Conservation (phyloP, 305 asterid species). For the Ilex paraguariensis region DNA sequence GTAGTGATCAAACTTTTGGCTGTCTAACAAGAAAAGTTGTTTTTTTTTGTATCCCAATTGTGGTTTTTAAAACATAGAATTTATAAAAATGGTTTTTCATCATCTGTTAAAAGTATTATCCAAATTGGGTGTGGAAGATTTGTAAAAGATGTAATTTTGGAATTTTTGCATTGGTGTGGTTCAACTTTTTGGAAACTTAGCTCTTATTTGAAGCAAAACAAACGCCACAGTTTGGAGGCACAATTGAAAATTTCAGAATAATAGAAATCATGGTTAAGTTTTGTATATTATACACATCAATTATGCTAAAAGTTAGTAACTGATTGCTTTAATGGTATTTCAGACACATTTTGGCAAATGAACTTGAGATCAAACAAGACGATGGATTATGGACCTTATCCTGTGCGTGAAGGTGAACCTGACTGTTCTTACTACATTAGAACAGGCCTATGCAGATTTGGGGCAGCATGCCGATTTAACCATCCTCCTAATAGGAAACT, state of each 20-base stretch:
- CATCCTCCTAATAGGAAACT: constrained; percentile 89
- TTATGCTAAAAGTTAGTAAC: constrained; percentile 13
- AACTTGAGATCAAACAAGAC: constrained; percentile 68
- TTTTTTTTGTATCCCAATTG: no score
- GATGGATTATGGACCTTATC: constrained; percentile 74
- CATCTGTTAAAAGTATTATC: no score
- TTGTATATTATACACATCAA: background rate
- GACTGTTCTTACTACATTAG: constrained; percentile 96
- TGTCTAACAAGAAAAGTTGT: no score
- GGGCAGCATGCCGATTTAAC: constrained; percentile 88
- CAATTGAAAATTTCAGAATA: background rate
- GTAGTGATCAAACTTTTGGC: no score
- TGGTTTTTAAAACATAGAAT: no score
- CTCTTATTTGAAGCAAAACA: background rate
- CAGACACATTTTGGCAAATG: constrained; percentile 85
- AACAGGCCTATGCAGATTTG: constrained; percentile 96
- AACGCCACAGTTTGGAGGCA: background rate
- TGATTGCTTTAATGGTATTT: constrained; percentile 20
- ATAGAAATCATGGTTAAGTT: background rate
- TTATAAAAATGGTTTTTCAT: no score
- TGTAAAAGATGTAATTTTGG: no score
- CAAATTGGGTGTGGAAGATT: no score
- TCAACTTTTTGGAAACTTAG: no score
- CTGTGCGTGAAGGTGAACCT: constrained; percentile 90
- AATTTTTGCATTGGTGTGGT: no score